Base-by-base conservation (phyloP, 2,329 filamentous ascomycete species). In the Fulvia fulva region DNA sequence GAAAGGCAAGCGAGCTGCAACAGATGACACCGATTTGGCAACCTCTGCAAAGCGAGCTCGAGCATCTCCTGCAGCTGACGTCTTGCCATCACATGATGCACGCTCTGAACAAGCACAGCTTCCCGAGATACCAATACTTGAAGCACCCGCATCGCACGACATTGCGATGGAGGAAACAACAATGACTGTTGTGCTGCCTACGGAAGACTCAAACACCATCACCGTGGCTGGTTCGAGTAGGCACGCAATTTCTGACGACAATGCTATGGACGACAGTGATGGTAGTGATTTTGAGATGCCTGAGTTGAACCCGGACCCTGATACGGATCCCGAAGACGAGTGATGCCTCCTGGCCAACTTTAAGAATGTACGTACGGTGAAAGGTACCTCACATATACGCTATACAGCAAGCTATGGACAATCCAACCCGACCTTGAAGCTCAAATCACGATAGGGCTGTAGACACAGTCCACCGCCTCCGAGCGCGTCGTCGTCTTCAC, bases 271-370 rank as follows among this genome's bases (percentile, higher is more conserved):
- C 28, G 59, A 37, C 30, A 54, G 57, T 44, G 70, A 73, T 59
- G 71, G 67, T 8, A 71, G 71, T 52, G 71, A 74, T 34, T 71
- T 74, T 55, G 72, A 73, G 44, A 69, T 75, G 55, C 73, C 73
- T 7, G 62, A 66, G 16, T 57, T 74, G 28, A 69, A 66, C 23
- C 69, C 72, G 65, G 69, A 71, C 3, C 47, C 55, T 1, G 58
- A 60, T 22, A 57, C 55, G 2, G 58, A 60, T 43, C 51, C 58
- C 5, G 58, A 60, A 19, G 58, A 57, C 21, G 58, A 53, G 47
- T 41, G 14, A 41, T 7, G 14, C 8, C 16, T 19, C 6, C 28
- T 2, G 28, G 28, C 28, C 2, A 32, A 32, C 28, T 32, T 5
- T n/a, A n/a, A n/a, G n/a, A n/a, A n/a, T n/a, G n/a, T n/a, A n/a